Evolutionary conservation across 2,329 filamentous ascomycete genomes (phyloP), one percentile per base, ranked within the genome.

Genomic region (Cordyceps militaris): DNA sequence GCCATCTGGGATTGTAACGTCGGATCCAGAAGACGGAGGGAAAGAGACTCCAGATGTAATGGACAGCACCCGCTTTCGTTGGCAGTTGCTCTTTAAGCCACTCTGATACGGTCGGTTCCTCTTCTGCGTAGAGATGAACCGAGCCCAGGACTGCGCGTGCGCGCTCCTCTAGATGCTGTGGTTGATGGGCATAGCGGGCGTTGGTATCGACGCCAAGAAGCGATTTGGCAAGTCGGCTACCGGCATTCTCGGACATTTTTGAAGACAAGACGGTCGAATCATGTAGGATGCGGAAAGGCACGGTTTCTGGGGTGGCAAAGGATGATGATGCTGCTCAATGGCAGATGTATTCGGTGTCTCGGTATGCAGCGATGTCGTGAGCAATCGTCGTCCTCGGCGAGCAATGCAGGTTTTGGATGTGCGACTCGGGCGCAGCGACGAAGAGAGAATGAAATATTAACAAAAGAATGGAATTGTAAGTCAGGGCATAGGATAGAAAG

Each of bases 1-100:
- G 72, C 89, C 89, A 92, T 70, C 83, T 81, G 4, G 81, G 16
- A 65, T 91, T 91, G 72, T 92, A 93, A 56, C 83, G 78, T 23
- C 72, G 69, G 56, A 91, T 85, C 88, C 88, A 91, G 23, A 77
- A 74, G 2, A 82, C 70, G 64, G 88, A 89, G 0, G 88, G 88
- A 64, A 91, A 89, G 1, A 78, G 60, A 24, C 66, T 67, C 9
- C 63, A 72, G 40, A 81, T 60, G 64, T 90, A 91, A 7, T 70
- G 61, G 13, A 66, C 47, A 9, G 81, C 60, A 16, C 81, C 76
- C 0, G 63, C 61, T 14, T 71, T 67, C 3, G 73, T 74, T 0
- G 88, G 88, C 1, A 75, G 67, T 11, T 83, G 65, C 3, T 82
- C 78, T 8, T 69, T 67, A 32, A 91, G 60, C 80, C 81, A 90